Evolutionary conservation across 192 early-diverging fungal species (phyloP).

Genomic region (Borealophlyctis nickersoniae): DNA sequence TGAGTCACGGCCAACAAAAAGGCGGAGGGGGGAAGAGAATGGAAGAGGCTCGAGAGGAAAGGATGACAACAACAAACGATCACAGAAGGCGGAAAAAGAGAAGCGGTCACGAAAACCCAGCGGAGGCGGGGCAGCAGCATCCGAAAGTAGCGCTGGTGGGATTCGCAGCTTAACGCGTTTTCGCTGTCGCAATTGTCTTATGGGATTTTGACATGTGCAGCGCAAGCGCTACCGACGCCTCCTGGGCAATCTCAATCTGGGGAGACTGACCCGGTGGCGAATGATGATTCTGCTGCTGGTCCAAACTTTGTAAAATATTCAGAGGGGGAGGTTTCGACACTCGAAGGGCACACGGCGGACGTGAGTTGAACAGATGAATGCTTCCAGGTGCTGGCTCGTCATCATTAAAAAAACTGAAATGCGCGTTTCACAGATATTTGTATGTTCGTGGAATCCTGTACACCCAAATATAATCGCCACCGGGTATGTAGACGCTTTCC

Average conservation of each 20-base stretch:
- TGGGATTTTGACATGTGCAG: no score
- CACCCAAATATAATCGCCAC: constrained; percentile 68
- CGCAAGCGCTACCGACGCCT: not conserved
- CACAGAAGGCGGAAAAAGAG: constrained; percentile 13
- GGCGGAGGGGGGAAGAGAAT: constrained; percentile 22
- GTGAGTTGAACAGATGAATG: not conserved
- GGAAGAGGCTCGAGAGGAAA: constrained; percentile 10
- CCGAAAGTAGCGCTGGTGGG: constrained; percentile 3
- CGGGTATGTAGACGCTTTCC: constrained; percentile 49
- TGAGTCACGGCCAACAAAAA: constrained; percentile 5
- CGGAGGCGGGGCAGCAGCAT: not conserved
- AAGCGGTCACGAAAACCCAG: constrained; percentile 12
- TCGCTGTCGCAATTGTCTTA: no score
- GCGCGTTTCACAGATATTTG: constrained; percentile 39
- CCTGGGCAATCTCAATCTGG: not conserved
- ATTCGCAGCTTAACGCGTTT: not conserved
- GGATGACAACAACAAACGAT: constrained; percentile 1
- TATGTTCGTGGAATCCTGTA: constrained; percentile 75
- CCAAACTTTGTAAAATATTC: not conserved
- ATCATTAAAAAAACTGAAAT: not conserved
- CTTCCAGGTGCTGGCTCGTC: not conserved
- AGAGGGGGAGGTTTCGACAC: not conserved
- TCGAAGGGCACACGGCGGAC: constrained; percentile 24
- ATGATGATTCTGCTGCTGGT: not conserved
- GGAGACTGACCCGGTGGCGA: not conserved